Evolutionary conservation across 148 eudicot genomes (phyloP), one percentile per base, ranked within the genome.

Genomic region (Vaccinium macrocarpon): DNA sequence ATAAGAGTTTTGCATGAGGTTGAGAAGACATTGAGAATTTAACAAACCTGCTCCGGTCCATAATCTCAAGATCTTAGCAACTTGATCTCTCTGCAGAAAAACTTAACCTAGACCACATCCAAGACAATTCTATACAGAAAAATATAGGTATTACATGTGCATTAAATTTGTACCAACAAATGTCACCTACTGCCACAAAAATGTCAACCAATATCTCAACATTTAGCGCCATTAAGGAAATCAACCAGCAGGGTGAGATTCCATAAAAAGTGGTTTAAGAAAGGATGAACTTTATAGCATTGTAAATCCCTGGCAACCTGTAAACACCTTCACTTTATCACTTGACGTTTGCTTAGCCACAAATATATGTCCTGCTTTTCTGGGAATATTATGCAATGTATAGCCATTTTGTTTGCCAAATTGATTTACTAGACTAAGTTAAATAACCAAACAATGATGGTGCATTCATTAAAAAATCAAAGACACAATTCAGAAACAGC

Each of bases 241-340:
- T 76, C 79, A 76, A 49, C 19, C 56, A 76, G 79, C 35, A 76
- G 18, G 56, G 12, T 76, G 56, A 49, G 79, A 50, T 76, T 76
- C 79, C 79, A 74, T 21, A 46, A 42, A 46, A 38, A 72, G n/a
- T 38, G 76, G 21, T 46, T 74, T 42, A 9, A 19, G 23, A 46
- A 16, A 42, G 52, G 52, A 46, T 42, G 11, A 74, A 13, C 76
- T 8, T 42, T 3, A 74, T 46, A 46, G 52, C n/a, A 74, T 74
- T 8, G n/a, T 46, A 32, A 6, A 73, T 73, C 10, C 50, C 76
- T 35, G n/a, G 48, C n/a, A 38, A 35, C 21, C 76, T 72, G 74
- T 72, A 7, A 74, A 42, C 52, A 42, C 53, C 78, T 74, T 74
- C 78, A 74, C 78, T 46, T 74, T 38, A 11, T 74, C 52, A 42